These are phyloP conservation scores for Acanthamoeba sp. DNA, from an alignment of 208 protist species.

Conservation along the genomic window DNA sequence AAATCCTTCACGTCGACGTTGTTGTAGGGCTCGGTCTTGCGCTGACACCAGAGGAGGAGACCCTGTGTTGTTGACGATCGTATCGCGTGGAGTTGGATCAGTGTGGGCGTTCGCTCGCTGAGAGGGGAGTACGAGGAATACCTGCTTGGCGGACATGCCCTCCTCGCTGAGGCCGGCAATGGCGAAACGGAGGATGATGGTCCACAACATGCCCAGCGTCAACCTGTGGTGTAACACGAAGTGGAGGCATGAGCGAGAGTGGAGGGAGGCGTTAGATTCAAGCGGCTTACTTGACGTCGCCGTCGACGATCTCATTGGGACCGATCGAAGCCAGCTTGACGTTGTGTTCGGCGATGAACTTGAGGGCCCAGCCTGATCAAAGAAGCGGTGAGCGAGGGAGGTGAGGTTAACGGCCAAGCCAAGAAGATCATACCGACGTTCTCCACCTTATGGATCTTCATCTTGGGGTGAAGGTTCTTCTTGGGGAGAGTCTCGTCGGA, in stretches of 20 bases:
- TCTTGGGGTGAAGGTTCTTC: slow-evolving; percentile 82
- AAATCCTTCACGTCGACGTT: slow-evolving; percentile 89
- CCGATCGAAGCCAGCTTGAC: slow-evolving; percentile 82
- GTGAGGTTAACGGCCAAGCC: neutral
- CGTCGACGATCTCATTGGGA: slow-evolving; percentile 64
- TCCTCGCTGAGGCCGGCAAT: slow-evolving; percentile 84
- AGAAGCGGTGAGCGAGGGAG: neutral
- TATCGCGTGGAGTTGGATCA: no score
- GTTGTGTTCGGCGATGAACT: slow-evolving; percentile 81
- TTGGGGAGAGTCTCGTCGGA: slow-evolving; percentile 83
- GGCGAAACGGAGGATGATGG: slow-evolving; percentile 83
- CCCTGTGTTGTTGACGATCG: no score
- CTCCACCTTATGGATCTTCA: slow-evolving; percentile 85
- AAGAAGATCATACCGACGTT: slow-evolving; percentile 80
- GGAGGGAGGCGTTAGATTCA: neutral
- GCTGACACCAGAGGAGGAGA: slow-evolving; percentile 87
- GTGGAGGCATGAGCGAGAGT: neutral
- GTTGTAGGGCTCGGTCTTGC: slow-evolving; percentile 87
- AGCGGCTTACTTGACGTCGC: slow-evolving; percentile 32
- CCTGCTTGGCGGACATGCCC: slow-evolving; percentile 83
- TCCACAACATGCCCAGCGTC: slow-evolving; percentile 77
- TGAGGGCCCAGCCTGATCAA: slow-evolving; percentile 65
- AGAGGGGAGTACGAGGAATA: no score
- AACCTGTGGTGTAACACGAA: slow-evolving; percentile 24
- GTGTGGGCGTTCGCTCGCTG: no score